A percentile compares a stretch with the other conserved stretches of the same genome.
Evolutionary conservation across 495 filamentous ascomycete species (phyloP).

Genomic region (Peziza echinospora): DNA sequence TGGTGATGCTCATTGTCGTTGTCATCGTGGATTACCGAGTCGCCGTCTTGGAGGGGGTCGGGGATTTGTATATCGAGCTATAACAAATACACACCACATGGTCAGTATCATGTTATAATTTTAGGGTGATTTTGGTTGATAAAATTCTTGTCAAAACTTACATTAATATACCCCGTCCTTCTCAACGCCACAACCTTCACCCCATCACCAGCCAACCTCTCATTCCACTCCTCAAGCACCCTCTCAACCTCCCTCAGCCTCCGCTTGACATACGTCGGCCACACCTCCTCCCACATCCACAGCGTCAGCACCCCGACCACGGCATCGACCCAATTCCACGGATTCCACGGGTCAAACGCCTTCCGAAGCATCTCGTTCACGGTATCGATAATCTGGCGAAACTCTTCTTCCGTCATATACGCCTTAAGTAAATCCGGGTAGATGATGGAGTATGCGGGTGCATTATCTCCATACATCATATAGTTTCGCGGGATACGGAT

Average conservation of each 20-base stretch:
- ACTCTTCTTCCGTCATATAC: constrained; percentile 55
- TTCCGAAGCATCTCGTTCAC: constrained; percentile 48
- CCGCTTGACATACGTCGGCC: constrained; percentile 47
- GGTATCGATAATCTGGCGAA: constrained; percentile 52
- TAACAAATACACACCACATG: no score
- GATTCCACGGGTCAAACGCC: constrained; percentile 51
- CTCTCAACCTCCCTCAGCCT: constrained; percentile 42
- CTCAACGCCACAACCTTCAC: constrained; percentile 50
- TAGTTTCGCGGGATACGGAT: constrained; percentile 83
- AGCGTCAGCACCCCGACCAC: constrained; percentile 57
- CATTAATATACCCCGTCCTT: constrained; percentile 71
- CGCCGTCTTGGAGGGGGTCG: constrained; percentile 32
- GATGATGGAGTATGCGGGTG: constrained; percentile 67
- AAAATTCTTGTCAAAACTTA: constrained; percentile 23
- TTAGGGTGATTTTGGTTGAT: not conserved
- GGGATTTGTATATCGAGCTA: constrained; percentile 68
- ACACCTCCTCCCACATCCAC: constrained; percentile 86
- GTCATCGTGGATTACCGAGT: no score
- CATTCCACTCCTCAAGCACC: constrained; percentile 68
- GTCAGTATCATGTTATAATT: constrained; percentile 7
- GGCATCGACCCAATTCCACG: constrained; percentile 52
- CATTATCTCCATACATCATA: constrained; percentile 75
- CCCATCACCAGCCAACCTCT: constrained; percentile 32
- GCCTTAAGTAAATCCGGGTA: constrained; percentile 86
- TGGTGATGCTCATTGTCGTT: no score